Conservation (phyloP, 1,139 yeast species). For the Pichia cactophila region DNA sequence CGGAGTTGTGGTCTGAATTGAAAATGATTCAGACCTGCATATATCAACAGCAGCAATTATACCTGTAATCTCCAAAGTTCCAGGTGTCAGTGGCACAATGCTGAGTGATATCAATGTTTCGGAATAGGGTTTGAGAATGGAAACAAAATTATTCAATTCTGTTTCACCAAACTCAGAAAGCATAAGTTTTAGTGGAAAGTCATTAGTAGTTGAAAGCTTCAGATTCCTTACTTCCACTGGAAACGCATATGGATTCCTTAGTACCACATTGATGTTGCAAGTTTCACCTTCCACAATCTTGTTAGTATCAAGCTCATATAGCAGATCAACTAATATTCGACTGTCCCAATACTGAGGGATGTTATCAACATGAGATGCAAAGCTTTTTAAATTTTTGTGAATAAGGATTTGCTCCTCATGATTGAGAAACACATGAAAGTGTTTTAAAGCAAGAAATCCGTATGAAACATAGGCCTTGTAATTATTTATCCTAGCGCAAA, state of each 20-base stretch:
- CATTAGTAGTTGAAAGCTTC: conserved; percentile 32
- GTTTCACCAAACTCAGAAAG: conserved; percentile 3
- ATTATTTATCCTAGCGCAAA: conserved; percentile 18
- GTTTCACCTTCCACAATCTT: conserved; percentile 48
- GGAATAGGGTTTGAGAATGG: conserved; percentile 30
- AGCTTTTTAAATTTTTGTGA: conserved; percentile 14
- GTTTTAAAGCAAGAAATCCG: conserved; percentile 21
- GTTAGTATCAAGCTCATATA: conserved; percentile 26
- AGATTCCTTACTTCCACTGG: conserved; percentile 58
- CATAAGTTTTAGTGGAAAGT: conserved; percentile 13
- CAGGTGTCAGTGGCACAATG: conserved; percentile 37
- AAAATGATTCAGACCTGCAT: conserved; percentile 33
- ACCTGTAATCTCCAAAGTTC: conserved; percentile 36
- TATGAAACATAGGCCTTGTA: conserved; percentile 18
- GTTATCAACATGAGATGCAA: conserved; percentile 21
- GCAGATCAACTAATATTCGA: conserved; percentile 16
- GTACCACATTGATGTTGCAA: conserved; percentile 42
- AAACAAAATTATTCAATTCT: background rate
- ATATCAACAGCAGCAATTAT: conserved; percentile 41
- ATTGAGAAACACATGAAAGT: conserved; percentile 26
- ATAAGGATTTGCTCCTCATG: conserved; percentile 40
- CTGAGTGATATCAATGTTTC: conserved; percentile 34
- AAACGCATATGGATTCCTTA: conserved; percentile 80
- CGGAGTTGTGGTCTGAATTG: conserved; percentile 18
- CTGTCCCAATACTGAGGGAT: conserved; percentile 22